Conservation (phyloP, 805 yeast genomes). For the Wickerhamiella shivajii region DNA sequence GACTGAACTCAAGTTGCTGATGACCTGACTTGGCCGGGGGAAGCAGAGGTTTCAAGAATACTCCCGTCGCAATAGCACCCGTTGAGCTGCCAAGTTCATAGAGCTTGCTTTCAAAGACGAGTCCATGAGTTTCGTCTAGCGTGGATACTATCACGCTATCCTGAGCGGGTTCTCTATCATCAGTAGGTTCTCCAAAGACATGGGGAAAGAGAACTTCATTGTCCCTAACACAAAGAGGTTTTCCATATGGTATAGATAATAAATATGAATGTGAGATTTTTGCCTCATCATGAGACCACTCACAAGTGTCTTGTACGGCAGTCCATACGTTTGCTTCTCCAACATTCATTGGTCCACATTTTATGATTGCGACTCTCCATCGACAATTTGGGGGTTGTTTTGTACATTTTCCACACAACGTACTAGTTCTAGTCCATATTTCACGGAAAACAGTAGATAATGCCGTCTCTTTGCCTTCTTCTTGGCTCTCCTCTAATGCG, state of each 20-base stretch:
- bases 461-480: conserved; percentile 8
- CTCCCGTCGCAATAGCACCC: conserved; percentile 13
- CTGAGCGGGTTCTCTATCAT: background rate
- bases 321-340: conserved; percentile 24
- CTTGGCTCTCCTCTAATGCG: background rate
- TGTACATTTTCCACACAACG: conserved; percentile 8
- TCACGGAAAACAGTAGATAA: conserved; percentile 12
- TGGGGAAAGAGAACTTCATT: conserved; percentile 9
- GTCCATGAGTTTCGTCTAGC: conserved; percentile 10
- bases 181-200: background rate
- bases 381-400: conserved; percentile 4
- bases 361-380: conserved; percentile 26
- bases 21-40: conserved; percentile 8
- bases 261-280: conserved; percentile 3
- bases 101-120: conserved; percentile 7
- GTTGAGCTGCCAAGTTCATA: conserved; percentile 5
- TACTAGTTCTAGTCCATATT: conserved; percentile 12
- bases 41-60: conserved; percentile 13
- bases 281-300: no score
- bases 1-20: conserved; percentile 9
- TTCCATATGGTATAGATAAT: conserved; percentile 12
- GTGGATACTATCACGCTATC: conserved; percentile 11
- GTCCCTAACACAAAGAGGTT: conserved; percentile 4
- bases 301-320: background rate
- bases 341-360: conserved; percentile 24